Base-by-base conservation (phyloP, 129 eudicot genomes). In the Flaveria robusta region DNA sequence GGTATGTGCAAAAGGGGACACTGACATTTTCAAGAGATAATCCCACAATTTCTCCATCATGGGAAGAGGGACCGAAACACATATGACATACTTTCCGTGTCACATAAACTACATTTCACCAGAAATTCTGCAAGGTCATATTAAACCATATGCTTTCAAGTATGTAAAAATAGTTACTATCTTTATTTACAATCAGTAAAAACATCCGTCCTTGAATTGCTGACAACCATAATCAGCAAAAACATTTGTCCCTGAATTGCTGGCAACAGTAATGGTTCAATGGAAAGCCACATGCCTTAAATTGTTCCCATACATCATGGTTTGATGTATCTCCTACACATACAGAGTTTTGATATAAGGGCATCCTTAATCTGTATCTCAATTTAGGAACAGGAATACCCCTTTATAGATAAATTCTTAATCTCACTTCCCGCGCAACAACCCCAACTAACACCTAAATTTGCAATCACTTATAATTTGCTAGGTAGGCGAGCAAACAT, bases 401-500 rank as follows among this genome's bases (percentile, higher is more conserved):
- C 13, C 18, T 59, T 59, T 13, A 59, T 24, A 59, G 66, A 27
- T 14, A 14, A 27, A 13, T 63, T 29, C 12, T 63, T 63, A 49
- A 63, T 45, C 62, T 49, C 71, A 45, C 23, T 63, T 64, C 31
- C 27, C 49, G 15, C 16, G 7, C 12, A 75, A 51, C 59, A 26
- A 19, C 24, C 62, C 24, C 31, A 20, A 75, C n/a, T 62, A 34
- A 64, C 49, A 64, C 63, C 31, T 46, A 47, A 51, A 64, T 12
- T 75, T 75, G 65, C 64, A 47, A 29, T 19, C 79, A 15, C 20
- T 49, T 45, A 75, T 5, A 24, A 20, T 75, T 65, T 47, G 47
- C 72, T 65, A 75, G 72, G 65, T 18, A 52, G 8, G 80, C 54
- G 50, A 46, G 37, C 62, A 75, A 66, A 49, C 22, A 14, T 31